Evolutionary conservation across 1,139 yeast species (phyloP).

Genomic region (Hanseniaspora gamundiae): DNA sequence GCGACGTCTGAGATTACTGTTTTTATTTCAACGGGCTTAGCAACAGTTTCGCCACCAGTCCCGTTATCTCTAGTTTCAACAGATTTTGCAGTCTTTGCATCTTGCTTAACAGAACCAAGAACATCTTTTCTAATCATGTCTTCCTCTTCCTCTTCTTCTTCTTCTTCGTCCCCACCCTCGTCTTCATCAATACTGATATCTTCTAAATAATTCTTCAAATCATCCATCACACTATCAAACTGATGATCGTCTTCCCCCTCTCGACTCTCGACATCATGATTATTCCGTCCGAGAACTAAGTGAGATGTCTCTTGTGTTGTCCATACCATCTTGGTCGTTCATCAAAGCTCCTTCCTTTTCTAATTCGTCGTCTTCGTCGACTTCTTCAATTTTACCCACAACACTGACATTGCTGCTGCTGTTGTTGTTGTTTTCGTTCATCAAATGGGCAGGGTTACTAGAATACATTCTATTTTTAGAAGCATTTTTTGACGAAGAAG

Average conservation of each 20-base stretch:
- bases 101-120: no score
- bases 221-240: neutral
- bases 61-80: no score
- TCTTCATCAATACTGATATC: slow-evolving; percentile 4
- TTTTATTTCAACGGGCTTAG: no score
- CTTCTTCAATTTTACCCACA: neutral
- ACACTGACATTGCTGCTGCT: neutral
- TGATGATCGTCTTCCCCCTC: neutral
- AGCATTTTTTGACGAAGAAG: no score
- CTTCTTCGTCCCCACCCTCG: slow-evolving; percentile 4
- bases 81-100: neutral
- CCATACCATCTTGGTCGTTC: slow-evolving; percentile 7
- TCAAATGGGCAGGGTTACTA: no score
- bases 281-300: neutral
- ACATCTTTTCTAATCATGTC: no score
- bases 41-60: no score
- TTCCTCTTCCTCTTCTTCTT: slow-evolving; percentile 8
- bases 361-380: neutral
- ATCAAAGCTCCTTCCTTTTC: slow-evolving; percentile 6
- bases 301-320: neutral
- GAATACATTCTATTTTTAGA: no score
- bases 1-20: no score
- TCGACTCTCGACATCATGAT: neutral
- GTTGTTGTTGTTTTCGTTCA: neutral
- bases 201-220: neutral